Conservation (phyloP, 2,329 filamentous ascomycete species). For the Fusarium verticillioides region DNA sequence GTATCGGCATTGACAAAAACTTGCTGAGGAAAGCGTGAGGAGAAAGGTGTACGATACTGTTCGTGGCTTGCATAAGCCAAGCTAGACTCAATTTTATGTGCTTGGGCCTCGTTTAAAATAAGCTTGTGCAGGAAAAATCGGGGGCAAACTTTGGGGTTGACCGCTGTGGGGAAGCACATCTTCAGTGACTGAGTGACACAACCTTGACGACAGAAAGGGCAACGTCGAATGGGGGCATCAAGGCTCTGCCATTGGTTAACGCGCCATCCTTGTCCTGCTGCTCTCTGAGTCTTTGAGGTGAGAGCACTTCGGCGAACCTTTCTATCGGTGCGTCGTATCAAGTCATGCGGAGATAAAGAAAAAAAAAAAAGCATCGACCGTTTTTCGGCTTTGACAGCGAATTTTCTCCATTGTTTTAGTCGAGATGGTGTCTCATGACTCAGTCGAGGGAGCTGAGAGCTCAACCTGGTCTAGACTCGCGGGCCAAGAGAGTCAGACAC, state of each 20-base stretch:
- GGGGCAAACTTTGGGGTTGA: conserved; percentile 21
- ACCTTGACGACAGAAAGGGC: not conserved
- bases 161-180: conserved; percentile 18
- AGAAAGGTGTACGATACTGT: not conserved
- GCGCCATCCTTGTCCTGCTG: not conserved
- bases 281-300: not conserved
- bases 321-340: not conserved
- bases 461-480: not conserved
- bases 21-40: not conserved
- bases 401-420: not conserved
- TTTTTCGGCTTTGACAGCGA: not conserved
- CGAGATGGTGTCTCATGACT: conserved; percentile 7
- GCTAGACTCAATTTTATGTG: not conserved
- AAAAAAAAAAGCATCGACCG: not conserved
- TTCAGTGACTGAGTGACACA: not conserved
- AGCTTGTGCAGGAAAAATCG: conserved; percentile 17
- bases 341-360: not conserved
- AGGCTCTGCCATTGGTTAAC: not conserved
- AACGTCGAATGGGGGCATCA: conserved; percentile 3
- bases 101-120: conserved; percentile 5
- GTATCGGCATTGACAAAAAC: not conserved
- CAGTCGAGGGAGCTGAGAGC: not conserved
- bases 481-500: conserved; percentile 15
- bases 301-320: not conserved
- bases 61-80: not conserved